Conservation (phyloP, 495 filamentous ascomycete species). For the Aspergillus carlsbadensis region DNA sequence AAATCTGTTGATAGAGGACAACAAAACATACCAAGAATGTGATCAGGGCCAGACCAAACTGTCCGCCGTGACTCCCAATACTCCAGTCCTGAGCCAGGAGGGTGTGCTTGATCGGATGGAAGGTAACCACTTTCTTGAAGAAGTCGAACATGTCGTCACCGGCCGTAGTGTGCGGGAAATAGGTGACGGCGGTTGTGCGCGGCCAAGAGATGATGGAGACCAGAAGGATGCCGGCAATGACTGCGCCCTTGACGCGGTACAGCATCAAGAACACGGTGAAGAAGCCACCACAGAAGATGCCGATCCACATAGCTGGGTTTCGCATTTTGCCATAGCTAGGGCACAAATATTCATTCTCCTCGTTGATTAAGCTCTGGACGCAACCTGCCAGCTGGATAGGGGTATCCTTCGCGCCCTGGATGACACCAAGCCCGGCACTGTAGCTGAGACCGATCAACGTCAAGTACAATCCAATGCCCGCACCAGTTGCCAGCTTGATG, state of each 20-base stretch:
- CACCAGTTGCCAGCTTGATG: conserved; percentile 81
- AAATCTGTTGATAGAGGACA: not conserved
- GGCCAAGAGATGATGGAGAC: conserved; percentile 87
- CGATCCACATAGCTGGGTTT: conserved; percentile 76
- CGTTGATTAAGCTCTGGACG: conserved; percentile 24
- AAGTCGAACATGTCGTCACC: conserved; percentile 72
- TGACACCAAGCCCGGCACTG: conserved; percentile 71
- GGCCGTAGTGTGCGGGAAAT: conserved; percentile 67
- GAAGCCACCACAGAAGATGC: conserved; percentile 78
- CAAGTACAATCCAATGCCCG: conserved; percentile 78
- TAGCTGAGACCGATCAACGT: conserved; percentile 79
- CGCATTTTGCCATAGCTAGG: conserved; percentile 62
- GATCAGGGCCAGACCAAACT: conserved; percentile 77
- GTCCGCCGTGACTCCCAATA: conserved; percentile 57
- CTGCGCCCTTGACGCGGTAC: conserved; percentile 79
- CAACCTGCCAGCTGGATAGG: conserved; percentile 74
- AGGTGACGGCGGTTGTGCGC: conserved; percentile 67
- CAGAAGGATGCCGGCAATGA: conserved; percentile 75
- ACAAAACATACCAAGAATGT: conserved; percentile 55
- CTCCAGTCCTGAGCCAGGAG: conserved; percentile 69
- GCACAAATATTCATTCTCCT: conserved; percentile 47
- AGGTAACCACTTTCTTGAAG: conserved; percentile 79
- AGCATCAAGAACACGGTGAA: conserved; percentile 75
- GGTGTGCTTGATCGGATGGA: conserved; percentile 68
- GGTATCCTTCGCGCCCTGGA: conserved; percentile 56